phyloP scores from a whole-genome alignment of 345 rosid genomes.

The Populus simonii region DNA sequence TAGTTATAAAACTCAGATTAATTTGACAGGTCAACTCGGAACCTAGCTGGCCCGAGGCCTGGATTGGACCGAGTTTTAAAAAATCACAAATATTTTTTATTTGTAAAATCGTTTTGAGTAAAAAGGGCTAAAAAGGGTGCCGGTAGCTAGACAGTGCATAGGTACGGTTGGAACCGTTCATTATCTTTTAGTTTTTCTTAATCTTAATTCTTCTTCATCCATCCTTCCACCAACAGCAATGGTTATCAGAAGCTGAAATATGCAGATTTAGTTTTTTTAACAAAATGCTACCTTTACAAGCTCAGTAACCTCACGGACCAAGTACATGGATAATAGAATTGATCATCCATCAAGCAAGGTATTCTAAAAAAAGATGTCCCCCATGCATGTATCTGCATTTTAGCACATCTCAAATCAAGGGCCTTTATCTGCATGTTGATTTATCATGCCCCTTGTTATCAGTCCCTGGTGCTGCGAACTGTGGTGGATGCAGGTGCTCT shows the following conservation, averaged over 20 bases:
- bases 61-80: rapidly evolving
- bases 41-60: rapidly evolving
- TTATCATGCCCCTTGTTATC: neutral
- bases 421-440: neutral
- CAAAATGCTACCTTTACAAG: neutral
- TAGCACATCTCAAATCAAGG: neutral
- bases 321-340: neutral
- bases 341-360: neutral
- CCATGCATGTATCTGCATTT: neutral
- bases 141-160: too few species aligned
- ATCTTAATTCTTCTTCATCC: neutral
- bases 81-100: too few species aligned
- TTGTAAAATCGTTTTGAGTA: too few species aligned
- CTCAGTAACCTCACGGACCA: neutral
- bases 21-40: rapidly evolving
- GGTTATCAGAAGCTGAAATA: neutral
- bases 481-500: neutral
- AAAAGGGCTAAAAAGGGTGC: too few species aligned
- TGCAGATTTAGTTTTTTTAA: neutral
- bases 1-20: too few species aligned
- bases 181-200: too few species aligned
- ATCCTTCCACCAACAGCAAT: neutral
- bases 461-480: neutral
- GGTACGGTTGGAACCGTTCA: too few species aligned
- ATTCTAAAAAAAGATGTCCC: neutral